Evolutionary conservation across 768 basidiomycete species (phyloP).

Genomic region (Rhizopogon rudus): DNA sequence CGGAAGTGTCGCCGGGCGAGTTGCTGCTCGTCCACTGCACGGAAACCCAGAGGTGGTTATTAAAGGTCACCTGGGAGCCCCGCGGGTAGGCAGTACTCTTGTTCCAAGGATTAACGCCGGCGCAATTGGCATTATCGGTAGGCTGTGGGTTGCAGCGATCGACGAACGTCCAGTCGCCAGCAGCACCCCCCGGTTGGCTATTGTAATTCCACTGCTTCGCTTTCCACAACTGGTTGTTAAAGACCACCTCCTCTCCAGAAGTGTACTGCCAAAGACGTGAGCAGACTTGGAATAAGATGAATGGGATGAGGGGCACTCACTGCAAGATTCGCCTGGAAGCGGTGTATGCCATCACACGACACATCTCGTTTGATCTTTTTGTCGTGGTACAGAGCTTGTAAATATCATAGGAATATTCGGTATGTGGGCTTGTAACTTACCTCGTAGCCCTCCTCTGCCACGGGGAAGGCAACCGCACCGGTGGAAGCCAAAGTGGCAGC

Average conservation of each 20-base stretch:
- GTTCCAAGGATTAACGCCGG: conserved; percentile 17
- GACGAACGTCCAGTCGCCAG: conserved; percentile 13
- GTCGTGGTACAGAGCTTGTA: background rate
- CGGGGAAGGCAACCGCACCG: too few species aligned
- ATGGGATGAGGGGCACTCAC: background rate
- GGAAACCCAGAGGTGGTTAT: conserved; percentile 15
- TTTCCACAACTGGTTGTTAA: conserved; percentile 13
- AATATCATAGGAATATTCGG: background rate
- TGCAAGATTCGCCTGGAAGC: conserved; percentile 20
- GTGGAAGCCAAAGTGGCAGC: too few species aligned
- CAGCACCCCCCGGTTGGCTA: conserved; percentile 8
- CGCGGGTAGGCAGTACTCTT: conserved; percentile 9
- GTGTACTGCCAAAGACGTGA: conserved; percentile 15
- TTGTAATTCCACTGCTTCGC: conserved; percentile 24
- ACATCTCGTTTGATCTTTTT: too few species aligned
- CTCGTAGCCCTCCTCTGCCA: too few species aligned
- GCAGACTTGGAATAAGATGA: rapidly evolving
- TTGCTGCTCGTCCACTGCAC: conserved; percentile 20
- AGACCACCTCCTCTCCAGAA: conserved; percentile 19
- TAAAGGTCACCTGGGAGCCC: conserved; percentile 14
- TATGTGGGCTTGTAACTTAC: too few species aligned
- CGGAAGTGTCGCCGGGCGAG: conserved; percentile 18
- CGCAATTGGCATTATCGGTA: conserved; percentile 17
- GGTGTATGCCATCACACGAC: background rate
- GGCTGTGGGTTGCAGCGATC: conserved; percentile 16